A percentile compares a stretch with the other conserved stretches of the same genome.
Evolutionary conservation across 2,329 filamentous ascomycete species (phyloP).

Genomic region (Aspergillus eucalypticola): DNA sequence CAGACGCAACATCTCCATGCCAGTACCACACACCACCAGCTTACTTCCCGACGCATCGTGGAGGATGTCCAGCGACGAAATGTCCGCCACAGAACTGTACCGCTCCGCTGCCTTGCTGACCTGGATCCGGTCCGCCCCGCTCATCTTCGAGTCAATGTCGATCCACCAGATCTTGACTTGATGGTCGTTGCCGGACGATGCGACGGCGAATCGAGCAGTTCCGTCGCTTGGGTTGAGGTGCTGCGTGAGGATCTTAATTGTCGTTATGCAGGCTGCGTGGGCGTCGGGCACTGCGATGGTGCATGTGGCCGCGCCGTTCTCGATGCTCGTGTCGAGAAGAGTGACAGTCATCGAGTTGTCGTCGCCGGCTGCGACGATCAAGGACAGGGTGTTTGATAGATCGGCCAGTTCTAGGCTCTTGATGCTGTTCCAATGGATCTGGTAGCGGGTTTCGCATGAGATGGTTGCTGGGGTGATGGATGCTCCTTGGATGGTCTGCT

Average conservation of each 20-base stretch:
- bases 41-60: slow-evolving; percentile 15
- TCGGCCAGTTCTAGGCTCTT: slow-evolving; percentile 54
- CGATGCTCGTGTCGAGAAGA: slow-evolving; percentile 34
- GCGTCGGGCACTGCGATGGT: slow-evolving; percentile 44
- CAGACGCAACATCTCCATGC: slow-evolving; percentile 47
- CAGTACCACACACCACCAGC: slow-evolving; percentile 51
- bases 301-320: slow-evolving; percentile 22
- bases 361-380: slow-evolving; percentile 78
- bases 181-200: slow-evolving; percentile 49
- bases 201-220: slow-evolving; percentile 27
- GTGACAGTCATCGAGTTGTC: slow-evolving; percentile 76
- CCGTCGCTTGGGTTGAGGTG: slow-evolving; percentile 6
- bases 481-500: slow-evolving; percentile 25
- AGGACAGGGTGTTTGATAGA: slow-evolving; percentile 35
- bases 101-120: slow-evolving; percentile 30
- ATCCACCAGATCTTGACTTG: slow-evolving; percentile 48
- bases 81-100: slow-evolving; percentile 57
- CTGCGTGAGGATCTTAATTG: slow-evolving; percentile 35
- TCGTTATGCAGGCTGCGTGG: slow-evolving; percentile 48
- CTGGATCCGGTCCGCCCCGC: slow-evolving; percentile 23
- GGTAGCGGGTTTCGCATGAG: slow-evolving; percentile 41
- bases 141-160: slow-evolving; percentile 27
- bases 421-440: slow-evolving; percentile 78
- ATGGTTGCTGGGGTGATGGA: slow-evolving; percentile 22
- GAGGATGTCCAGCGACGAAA: slow-evolving; percentile 52